Conservation (phyloP, 257 asterid genomes). For the Voacanga thouarsii region DNA sequence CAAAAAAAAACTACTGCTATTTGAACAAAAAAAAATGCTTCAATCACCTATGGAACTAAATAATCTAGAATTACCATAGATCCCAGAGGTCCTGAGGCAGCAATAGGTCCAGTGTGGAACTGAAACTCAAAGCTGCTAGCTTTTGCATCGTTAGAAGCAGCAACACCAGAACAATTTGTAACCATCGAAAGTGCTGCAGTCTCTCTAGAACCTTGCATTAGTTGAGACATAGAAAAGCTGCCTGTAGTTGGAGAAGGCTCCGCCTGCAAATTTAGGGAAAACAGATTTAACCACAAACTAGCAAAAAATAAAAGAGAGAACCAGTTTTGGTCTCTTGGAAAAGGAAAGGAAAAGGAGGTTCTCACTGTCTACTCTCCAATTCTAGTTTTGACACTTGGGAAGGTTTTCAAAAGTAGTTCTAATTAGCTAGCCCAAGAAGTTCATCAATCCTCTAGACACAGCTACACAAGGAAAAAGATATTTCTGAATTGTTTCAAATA, state of each 20-base stretch:
- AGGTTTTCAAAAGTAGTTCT: neutral
- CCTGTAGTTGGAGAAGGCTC: constrained; percentile 99
- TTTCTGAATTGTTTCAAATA: neutral
- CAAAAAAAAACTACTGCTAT: neutral
- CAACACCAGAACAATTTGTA: constrained; percentile 37
- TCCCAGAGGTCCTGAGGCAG: constrained; percentile 53
- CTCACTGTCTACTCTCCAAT: neutral
- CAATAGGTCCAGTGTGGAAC: constrained; percentile 61
- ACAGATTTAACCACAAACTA: neutral
- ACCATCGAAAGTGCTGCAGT: constrained; percentile 15
- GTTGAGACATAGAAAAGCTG: constrained; percentile 65
- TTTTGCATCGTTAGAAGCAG: constrained; percentile 30
- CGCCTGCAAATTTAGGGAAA: constrained; percentile 46
- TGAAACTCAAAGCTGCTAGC: constrained; percentile 73
- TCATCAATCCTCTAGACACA: neutral
- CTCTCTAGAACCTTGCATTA: constrained; percentile 57
- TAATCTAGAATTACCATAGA: constrained; percentile 40
- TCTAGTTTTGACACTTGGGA: neutral
- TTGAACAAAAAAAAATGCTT: neutral
- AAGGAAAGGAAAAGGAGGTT: neutral
- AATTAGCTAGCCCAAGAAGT: neutral
- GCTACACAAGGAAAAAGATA: neutral
- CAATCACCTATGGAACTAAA: neutral
- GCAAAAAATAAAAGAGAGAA: neutral
- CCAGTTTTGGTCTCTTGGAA: neutral